Conservation (phyloP, 2,329 filamentous ascomycete species). For the Cladobotryum mycophilum region DNA sequence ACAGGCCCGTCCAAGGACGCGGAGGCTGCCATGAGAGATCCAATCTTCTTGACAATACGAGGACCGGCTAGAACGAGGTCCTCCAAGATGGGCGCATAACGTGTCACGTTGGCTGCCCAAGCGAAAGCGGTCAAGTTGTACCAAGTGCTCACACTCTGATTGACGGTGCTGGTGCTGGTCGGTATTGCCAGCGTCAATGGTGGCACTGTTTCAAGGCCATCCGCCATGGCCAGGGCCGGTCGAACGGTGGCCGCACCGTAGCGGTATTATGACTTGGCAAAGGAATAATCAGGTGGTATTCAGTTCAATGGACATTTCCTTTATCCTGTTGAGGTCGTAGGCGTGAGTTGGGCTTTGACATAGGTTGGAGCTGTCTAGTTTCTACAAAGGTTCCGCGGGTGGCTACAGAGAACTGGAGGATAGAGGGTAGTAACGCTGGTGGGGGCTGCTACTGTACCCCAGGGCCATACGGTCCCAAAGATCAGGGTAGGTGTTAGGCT, state of each 20-base stretch:
- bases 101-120: slow-evolving; percentile 54
- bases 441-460: too few relatives aligned
- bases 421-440: too few relatives aligned
- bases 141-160: slow-evolving; percentile 28
- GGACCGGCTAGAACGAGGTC: slow-evolving; percentile 65
- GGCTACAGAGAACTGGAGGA: not conserved
- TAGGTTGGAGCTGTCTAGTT: too few relatives aligned
- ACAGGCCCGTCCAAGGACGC: slow-evolving; percentile 55
- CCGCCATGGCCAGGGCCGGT: slow-evolving; percentile 11
- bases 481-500: too few relatives aligned
- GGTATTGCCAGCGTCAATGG: slow-evolving; percentile 7
- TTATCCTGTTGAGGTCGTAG: too few relatives aligned
- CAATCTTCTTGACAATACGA: slow-evolving; percentile 61
- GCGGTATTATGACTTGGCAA: not conserved
- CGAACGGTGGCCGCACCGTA: slow-evolving; percentile 8
- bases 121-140: slow-evolving; percentile 42
- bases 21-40: slow-evolving; percentile 54
- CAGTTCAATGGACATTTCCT: too few relatives aligned
- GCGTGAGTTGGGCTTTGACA: too few relatives aligned
- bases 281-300: not conserved
- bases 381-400: too few relatives aligned
- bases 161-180: slow-evolving; percentile 1
- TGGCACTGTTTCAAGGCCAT: slow-evolving; percentile 11
- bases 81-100: slow-evolving; percentile 57
- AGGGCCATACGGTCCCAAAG: not conserved